These are phyloP conservation scores for Monosporozyma servazzii DNA, from an alignment of 805 yeast species.

Conservation along the genomic window DNA sequence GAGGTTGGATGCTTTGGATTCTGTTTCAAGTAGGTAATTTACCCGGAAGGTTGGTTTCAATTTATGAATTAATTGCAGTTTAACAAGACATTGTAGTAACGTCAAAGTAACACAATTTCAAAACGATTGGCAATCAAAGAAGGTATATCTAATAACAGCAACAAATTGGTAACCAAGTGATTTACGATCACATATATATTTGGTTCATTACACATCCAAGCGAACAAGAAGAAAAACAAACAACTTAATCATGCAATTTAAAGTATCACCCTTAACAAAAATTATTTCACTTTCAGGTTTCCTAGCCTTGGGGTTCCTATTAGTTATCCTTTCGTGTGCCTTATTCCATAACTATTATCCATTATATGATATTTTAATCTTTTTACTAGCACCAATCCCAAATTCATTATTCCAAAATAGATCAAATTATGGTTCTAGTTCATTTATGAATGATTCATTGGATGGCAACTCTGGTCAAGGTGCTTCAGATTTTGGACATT, in stretches of 20 bases:
- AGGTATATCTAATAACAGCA: neutral
- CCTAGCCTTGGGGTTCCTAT: slow-evolving; percentile 80
- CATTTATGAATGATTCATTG: slow-evolving; percentile 46
- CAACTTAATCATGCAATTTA: slow-evolving; percentile 15
- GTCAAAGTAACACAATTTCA: neutral
- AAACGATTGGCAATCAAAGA: neutral
- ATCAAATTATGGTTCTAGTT: slow-evolving; percentile 9
- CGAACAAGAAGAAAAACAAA: neutral
- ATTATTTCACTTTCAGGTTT: slow-evolving; percentile 34
- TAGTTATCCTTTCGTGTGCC: slow-evolving; percentile 82
- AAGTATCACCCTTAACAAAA: slow-evolving; percentile 29
- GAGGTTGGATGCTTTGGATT: neutral
- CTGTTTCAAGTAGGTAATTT: neutral
- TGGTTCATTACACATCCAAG: neutral
- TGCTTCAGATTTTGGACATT: slow-evolving; percentile 66
- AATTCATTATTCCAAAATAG: slow-evolving; percentile 46
- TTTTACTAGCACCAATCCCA: slow-evolving; percentile 64
- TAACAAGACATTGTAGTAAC: neutral
- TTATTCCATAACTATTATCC: slow-evolving; percentile 90
- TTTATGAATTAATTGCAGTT: neutral
- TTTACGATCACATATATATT: neutral
- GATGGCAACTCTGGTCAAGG: slow-evolving; percentile 28
- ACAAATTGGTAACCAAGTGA: neutral
- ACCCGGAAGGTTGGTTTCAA: neutral
- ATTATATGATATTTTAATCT: slow-evolving; percentile 57